Conservation (phyloP, 352 stramenopile genomes). For the Globisporangium okanoganense region DNA sequence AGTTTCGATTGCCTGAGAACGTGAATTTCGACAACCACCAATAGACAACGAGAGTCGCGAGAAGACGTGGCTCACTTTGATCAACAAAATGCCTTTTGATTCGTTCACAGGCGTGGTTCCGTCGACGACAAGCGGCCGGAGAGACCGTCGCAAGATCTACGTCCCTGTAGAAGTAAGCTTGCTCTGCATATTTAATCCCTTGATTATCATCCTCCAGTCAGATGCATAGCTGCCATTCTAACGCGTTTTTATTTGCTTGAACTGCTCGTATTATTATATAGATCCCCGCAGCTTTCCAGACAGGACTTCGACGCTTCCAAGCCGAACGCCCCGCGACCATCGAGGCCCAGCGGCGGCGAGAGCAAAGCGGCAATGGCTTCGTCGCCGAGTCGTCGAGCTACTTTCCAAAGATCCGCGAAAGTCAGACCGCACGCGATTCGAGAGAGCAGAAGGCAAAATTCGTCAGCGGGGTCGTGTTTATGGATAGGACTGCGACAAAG, state of each 20-base stretch:
- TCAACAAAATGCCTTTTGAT: conserved; percentile 1
- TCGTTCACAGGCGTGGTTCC: conserved; percentile 10
- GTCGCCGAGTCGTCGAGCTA: conserved; percentile 36
- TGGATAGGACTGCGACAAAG: conserved; percentile 8
- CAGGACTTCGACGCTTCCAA: conserved; percentile 22
- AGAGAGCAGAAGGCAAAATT: conserved; percentile 34
- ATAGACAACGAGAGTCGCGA: too few relatives aligned
- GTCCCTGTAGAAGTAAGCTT: conserved; percentile 27
- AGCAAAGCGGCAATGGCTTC: conserved; percentile 27
- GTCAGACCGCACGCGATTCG: conserved; percentile 29
- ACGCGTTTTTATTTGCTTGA: background rate
- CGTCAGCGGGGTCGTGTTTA: conserved; percentile 3
- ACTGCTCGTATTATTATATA: too few relatives aligned
- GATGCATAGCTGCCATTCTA: background rate
- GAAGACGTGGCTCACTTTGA: conserved; percentile 12
- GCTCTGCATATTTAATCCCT: background rate
- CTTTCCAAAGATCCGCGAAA: conserved; percentile 54
- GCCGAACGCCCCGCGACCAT: conserved; percentile 29
- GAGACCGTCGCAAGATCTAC: conserved; percentile 36
- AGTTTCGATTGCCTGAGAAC: too few relatives aligned
- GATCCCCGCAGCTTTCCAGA: conserved; percentile 30
- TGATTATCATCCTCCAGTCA: too few relatives aligned
- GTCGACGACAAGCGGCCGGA: background rate
- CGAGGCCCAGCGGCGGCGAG: conserved; percentile 21
- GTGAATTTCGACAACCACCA: too few relatives aligned